phyloP scores from a whole-genome alignment of 257 asterid genomes.

The Anisodus acutangulus region DNA sequence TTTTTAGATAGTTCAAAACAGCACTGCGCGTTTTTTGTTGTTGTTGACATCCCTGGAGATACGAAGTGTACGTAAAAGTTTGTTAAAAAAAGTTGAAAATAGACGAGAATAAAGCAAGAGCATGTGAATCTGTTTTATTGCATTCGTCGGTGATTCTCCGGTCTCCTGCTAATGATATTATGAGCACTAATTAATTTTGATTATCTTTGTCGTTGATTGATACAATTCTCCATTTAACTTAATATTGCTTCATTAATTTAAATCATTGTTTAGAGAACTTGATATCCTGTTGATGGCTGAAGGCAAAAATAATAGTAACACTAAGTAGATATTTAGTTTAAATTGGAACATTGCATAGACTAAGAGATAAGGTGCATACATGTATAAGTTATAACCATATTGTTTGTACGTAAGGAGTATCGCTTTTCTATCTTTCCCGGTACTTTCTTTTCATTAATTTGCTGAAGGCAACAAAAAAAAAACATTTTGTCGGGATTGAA shows the following conservation, averaged over 20 bases:
- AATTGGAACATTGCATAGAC: no score
- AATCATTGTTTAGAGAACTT: not conserved
- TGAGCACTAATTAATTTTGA: not conserved
- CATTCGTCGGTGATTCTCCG: constrained; percentile 49
- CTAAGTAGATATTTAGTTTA: no score
- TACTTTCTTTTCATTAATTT: not conserved
- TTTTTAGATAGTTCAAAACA: not conserved
- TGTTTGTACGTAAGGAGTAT: constrained; percentile 7
- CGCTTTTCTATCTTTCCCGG: not conserved
- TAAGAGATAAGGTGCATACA: no score
- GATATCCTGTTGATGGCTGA: not conserved
- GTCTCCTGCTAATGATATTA: not conserved
- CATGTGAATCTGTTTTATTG: constrained; percentile 46
- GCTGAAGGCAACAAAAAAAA: not conserved
- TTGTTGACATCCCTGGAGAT: constrained; percentile 31
- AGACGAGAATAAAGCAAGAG: constrained; percentile 41
- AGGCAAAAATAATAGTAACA: not conserved
- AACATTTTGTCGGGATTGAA: not conserved
- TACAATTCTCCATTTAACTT: not conserved
- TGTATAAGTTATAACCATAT: not conserved
- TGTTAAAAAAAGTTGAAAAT: not conserved
- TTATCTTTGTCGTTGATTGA: not conserved
- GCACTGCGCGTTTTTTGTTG: constrained; percentile 35
- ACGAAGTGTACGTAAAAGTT: constrained; percentile 50
- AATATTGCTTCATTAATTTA: not conserved